phyloP scores from a whole-genome alignment of 1,284 basidiomycete species.

The Leccinum griseonigrum region DNA sequence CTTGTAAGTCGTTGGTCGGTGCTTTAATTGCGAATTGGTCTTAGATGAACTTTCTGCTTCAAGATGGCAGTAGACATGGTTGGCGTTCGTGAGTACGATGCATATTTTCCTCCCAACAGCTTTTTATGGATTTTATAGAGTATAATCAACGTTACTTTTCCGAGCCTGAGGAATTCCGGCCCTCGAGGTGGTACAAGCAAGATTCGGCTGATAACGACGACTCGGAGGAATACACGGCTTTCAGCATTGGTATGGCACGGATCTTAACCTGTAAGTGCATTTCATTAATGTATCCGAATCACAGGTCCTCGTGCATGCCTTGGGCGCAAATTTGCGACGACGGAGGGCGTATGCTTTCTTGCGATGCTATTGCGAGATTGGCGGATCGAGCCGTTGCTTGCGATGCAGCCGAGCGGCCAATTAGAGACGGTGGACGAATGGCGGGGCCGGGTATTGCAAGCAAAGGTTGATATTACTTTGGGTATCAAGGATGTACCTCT shows the following conservation, averaged over 20 bases:
- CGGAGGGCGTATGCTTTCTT: slow-evolving; percentile 52
- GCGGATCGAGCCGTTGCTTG: slow-evolving; percentile 43
- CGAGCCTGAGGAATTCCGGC: slow-evolving; percentile 38
- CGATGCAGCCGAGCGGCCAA: slow-evolving; percentile 8
- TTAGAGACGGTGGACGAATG: slow-evolving; percentile 44
- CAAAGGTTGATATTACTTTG: slow-evolving; percentile 39
- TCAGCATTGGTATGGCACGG: slow-evolving; percentile 40
- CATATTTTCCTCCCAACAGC: not conserved
- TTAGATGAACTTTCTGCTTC: slow-evolving; percentile 5
- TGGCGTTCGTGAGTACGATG: slow-evolving; percentile 44
- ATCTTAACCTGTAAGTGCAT: not conserved
- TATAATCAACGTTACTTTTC: slow-evolving; percentile 40
- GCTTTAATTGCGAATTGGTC: not conserved
- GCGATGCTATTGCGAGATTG: slow-evolving; percentile 50
- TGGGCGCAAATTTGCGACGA: slow-evolving; percentile 52
- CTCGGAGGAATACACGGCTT: slow-evolving; percentile 42
- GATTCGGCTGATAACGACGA: slow-evolving; percentile 14
- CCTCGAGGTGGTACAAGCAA: slow-evolving; percentile 40
- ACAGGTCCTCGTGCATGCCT: slow-evolving; percentile 51
- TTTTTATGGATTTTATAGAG: slow-evolving; percentile 15
- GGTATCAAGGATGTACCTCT: slow-evolving; percentile 42
- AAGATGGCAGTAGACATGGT: slow-evolving; percentile 48
- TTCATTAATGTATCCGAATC: not conserved
- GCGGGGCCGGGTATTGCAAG: slow-evolving; percentile 43
- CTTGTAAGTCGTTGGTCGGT: slow-evolving; percentile 14